Evolutionary conservation across 2,329 filamentous ascomycete genomes (phyloP).

Genomic region (Dactylellina cionopaga): DNA sequence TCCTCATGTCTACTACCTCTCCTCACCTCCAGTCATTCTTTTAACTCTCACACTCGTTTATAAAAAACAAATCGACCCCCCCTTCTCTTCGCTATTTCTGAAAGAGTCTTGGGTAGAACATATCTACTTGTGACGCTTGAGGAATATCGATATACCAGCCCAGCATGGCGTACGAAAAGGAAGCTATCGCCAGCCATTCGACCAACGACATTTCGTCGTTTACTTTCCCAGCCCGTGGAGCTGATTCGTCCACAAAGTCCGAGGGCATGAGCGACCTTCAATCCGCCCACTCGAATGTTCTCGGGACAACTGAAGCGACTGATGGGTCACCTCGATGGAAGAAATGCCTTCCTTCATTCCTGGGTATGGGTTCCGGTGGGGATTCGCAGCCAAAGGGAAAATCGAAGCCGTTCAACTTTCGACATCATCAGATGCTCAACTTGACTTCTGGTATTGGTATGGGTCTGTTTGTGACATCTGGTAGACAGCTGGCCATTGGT

Average conservation of each 20-base stretch:
- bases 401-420: conserved; percentile 55
- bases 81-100: not conserved
- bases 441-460: conserved; percentile 71
- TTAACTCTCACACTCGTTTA: not conserved
- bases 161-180: conserved; percentile 40
- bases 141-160: conserved; percentile 3
- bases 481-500: conserved; percentile 69
- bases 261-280: conserved; percentile 32
- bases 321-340: conserved; percentile 23
- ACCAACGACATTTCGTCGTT: conserved; percentile 33
- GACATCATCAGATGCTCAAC: conserved; percentile 76
- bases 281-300: conserved; percentile 45
- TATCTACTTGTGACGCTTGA: conserved; percentile 13
- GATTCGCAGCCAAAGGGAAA: conserved; percentile 3
- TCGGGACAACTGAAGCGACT: conserved; percentile 32
- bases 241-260: conserved; percentile 3
- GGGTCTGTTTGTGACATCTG: conserved; percentile 71
- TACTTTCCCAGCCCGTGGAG: conserved; percentile 24
- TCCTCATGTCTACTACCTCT: conserved; percentile 1
- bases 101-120: not conserved
- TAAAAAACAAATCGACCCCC: not conserved
- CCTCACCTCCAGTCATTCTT: conserved; percentile 22
- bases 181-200: conserved; percentile 3
- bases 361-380: conserved; percentile 11
- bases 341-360: conserved; percentile 34